Percentiles rank a stretch among this genome's conserved stretches.
Conservation (phyloP, 495 filamentous ascomycete genomes). For the Podospora conica region DNA sequence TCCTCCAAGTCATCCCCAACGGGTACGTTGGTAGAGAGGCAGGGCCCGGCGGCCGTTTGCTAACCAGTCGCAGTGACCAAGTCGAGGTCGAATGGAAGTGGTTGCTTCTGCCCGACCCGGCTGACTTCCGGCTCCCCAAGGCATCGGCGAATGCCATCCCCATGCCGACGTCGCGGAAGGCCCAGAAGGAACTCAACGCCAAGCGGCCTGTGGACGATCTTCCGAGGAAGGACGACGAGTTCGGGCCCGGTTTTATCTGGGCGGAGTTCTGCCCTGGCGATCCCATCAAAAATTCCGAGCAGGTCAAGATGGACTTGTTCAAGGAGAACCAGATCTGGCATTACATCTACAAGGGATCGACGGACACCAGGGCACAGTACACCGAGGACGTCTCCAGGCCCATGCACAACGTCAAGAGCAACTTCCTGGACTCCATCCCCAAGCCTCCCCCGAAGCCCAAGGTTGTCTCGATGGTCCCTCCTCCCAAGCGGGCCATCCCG, state of each 20-base stretch:
- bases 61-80: constrained; percentile 47
- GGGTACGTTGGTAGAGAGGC: constrained; percentile 54
- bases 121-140: constrained; percentile 57
- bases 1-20: constrained; percentile 80
- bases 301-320: constrained; percentile 57
- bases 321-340: constrained; percentile 76
- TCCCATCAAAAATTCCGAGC: constrained; percentile 34
- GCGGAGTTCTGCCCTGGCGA: constrained; percentile 68
- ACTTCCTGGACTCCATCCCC: constrained; percentile 57
- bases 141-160: constrained; percentile 54
- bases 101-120: constrained; percentile 59
- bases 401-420: constrained; percentile 50
- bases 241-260: constrained; percentile 67
- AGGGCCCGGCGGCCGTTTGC: constrained; percentile 16
- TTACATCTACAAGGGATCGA: constrained; percentile 81
- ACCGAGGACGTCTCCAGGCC: constrained; percentile 67
- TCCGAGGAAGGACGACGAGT: constrained; percentile 62
- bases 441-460: constrained; percentile 34
- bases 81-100: constrained; percentile 75
- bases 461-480: constrained; percentile 21
- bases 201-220: constrained; percentile 52
- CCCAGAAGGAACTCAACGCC: constrained; percentile 51
- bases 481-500: constrained; percentile 17
- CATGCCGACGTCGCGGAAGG: constrained; percentile 49
- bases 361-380: constrained; percentile 87